phyloP scores from a whole-genome alignment of 208 protist genomes.

The Crithidia mellificae region DNA sequence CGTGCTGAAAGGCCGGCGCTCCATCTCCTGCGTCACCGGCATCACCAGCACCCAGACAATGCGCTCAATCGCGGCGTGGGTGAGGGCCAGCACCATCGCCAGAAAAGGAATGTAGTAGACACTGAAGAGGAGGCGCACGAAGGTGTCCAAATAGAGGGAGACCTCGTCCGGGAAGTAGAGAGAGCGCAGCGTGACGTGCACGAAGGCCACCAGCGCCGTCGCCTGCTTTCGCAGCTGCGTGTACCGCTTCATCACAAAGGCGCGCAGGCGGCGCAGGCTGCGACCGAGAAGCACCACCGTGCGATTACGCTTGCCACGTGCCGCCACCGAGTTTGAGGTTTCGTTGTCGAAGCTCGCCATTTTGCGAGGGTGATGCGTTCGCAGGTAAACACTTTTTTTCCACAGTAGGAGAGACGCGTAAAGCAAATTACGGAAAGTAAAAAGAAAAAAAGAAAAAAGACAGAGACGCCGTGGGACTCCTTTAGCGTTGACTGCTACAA shows the following conservation, averaged over 20 bases:
- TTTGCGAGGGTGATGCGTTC: too few species aligned
- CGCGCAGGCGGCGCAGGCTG: slow-evolving; percentile 4
- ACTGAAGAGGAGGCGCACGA: slow-evolving; percentile 68
- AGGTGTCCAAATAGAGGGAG: slow-evolving; percentile 65
- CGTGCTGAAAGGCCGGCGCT: slow-evolving; percentile 62
- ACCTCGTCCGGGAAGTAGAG: slow-evolving; percentile 79
- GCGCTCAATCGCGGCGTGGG: slow-evolving; percentile 79
- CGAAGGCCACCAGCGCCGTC: slow-evolving; percentile 19
- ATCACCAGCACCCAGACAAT: slow-evolving; percentile 86
- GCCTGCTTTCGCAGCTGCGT: slow-evolving; percentile 10
- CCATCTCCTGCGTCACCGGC: slow-evolving; percentile 81
- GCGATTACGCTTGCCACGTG: not conserved
- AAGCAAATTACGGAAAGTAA: too few species aligned
- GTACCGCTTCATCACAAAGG: slow-evolving; percentile 10
- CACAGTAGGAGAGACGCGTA: too few species aligned
- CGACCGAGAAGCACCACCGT: not conserved
- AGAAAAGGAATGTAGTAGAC: slow-evolving; percentile 80
- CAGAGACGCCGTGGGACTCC: too few species aligned
- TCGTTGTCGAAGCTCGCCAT: not conserved
- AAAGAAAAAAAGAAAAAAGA: too few species aligned
- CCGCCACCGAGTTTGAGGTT: not conserved
- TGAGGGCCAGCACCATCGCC: slow-evolving; percentile 61
- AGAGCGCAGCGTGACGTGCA: slow-evolving; percentile 53
- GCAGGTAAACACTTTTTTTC: too few species aligned
- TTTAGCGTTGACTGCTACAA: too few species aligned